Evolutionary conservation across 805 yeast species (phyloP).

Genomic region (Candida tibetensis): DNA sequence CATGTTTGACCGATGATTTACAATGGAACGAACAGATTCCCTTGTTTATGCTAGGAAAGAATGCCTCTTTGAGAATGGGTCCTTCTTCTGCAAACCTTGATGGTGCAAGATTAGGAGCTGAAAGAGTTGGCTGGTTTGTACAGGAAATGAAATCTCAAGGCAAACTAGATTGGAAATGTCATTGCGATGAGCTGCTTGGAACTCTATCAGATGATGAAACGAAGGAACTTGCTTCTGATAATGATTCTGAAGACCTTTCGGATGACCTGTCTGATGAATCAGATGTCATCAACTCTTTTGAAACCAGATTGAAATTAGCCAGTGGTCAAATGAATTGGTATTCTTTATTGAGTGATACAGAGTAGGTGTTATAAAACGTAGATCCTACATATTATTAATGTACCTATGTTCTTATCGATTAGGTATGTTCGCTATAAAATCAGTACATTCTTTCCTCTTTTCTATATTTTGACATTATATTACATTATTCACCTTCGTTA

Average conservation of each 20-base stretch:
- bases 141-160: conserved; percentile 17
- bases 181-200: background rate
- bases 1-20: conserved; percentile 43
- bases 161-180: conserved; percentile 8
- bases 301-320: conserved; percentile 21
- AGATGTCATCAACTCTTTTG: conserved; percentile 10
- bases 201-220: background rate
- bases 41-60: conserved; percentile 41
- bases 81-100: conserved; percentile 47
- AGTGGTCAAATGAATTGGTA: conserved; percentile 30
- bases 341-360: conserved; percentile 16
- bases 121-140: conserved; percentile 41
- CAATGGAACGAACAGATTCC: conserved; percentile 42
- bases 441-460: no score
- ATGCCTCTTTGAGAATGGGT: conserved; percentile 41
- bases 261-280: background rate
- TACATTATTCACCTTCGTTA: no score
- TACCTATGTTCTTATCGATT: no score
- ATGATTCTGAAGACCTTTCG: background rate
- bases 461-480: no score
- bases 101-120: conserved; percentile 47
- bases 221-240: background rate
- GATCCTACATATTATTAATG: no score
- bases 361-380: no score
- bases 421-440: no score